Conservation (phyloP, 2,329 filamentous ascomycete genomes). For the Alternaria sp. region DNA sequence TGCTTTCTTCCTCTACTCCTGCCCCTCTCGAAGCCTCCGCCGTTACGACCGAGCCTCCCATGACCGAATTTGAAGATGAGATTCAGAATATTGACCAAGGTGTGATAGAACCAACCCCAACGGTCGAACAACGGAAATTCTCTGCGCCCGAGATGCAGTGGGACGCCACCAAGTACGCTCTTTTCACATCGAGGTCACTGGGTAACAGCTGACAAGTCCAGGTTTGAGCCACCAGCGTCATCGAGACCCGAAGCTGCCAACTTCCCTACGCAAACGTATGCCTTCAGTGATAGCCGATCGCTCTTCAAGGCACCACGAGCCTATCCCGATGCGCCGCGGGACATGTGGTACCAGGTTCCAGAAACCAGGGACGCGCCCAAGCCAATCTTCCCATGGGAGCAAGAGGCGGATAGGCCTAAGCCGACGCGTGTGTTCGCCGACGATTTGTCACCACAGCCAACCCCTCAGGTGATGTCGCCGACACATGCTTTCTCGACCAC, state of each 20-base stretch:
- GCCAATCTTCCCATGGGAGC: slow-evolving; percentile 92
- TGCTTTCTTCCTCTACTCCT: slow-evolving; percentile 17
- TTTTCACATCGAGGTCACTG: neutral
- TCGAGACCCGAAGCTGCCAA: slow-evolving; percentile 86
- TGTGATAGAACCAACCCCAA: slow-evolving; percentile 52
- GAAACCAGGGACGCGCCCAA: slow-evolving; percentile 62
- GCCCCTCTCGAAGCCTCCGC: slow-evolving; percentile 36
- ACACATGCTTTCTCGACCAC: slow-evolving; percentile 38
- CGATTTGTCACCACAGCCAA: slow-evolving; percentile 51
- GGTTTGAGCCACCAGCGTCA: slow-evolving; percentile 60
- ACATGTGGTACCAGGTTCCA: slow-evolving; percentile 89
- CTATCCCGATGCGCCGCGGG: slow-evolving; percentile 82
- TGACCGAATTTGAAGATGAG: slow-evolving; percentile 52
- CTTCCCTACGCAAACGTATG: slow-evolving; percentile 78
- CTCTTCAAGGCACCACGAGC: slow-evolving; percentile 78
- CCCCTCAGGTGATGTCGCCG: slow-evolving; percentile 38
- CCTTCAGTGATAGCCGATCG: slow-evolving; percentile 77
- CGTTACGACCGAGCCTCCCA: slow-evolving; percentile 50
- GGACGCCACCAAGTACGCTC: slow-evolving; percentile 65
- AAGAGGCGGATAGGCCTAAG: slow-evolving; percentile 65
- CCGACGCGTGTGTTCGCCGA: slow-evolving; percentile 71
- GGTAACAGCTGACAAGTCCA: slow-evolving; percentile 19
- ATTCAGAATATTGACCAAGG: slow-evolving; percentile 54
- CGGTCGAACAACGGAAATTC: slow-evolving; percentile 57
- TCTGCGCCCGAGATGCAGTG: slow-evolving; percentile 66